Evolutionary conservation across 306 rosid genomes (phyloP), one percentile per base, ranked within the genome.

Genomic region (Benincasa hispida): DNA sequence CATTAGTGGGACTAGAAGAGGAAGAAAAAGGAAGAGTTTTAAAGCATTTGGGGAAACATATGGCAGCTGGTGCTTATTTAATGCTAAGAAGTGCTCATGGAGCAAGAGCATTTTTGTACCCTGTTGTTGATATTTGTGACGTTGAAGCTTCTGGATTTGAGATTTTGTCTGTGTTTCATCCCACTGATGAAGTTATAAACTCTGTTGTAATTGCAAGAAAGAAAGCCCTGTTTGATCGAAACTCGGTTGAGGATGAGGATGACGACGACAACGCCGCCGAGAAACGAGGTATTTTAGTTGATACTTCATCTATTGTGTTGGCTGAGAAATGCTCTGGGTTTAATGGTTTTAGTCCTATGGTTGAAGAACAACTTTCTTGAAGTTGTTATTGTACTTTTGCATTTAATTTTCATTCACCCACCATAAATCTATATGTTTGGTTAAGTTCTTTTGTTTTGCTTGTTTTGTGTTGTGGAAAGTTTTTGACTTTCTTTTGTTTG

Each of bases 1-100:
- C 86, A 21, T 58, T 83, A 6, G 86, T 83, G 11, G 86, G 86
- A 2, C n/a, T 79, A 75, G 54, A 69, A 30, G 62, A 83, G 80
- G 76, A 78, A 35, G 86, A 83, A 12, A 83, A 83, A n/a, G 47
- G 27, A 17, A 27, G 22, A 9, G 78, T 83, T 32, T 59, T 83
- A 1, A 74, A 62, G 50, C 86, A 83, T 59, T 76, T 83, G 45
- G 78, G 80, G 18, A 79, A 83, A 41, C 30, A 79, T 34, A 75
- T 83, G 83, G 80, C 83, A 3, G 59, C 80, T 0, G 83, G 86
- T 4, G 78, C 86, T 51, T 57, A 62, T 58, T 70, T 83, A 39
- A 32, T 83, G 83, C 30, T 79, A 25, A 83, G 86, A 47, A 83
- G 86, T 72, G 86, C 86, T 10, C 81, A 83, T 53, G 86, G 83